Evolutionary conservation across 1,284 basidiomycete genomes (phyloP), one percentile per base, ranked within the genome.

Genomic region (Irpex sp.): DNA sequence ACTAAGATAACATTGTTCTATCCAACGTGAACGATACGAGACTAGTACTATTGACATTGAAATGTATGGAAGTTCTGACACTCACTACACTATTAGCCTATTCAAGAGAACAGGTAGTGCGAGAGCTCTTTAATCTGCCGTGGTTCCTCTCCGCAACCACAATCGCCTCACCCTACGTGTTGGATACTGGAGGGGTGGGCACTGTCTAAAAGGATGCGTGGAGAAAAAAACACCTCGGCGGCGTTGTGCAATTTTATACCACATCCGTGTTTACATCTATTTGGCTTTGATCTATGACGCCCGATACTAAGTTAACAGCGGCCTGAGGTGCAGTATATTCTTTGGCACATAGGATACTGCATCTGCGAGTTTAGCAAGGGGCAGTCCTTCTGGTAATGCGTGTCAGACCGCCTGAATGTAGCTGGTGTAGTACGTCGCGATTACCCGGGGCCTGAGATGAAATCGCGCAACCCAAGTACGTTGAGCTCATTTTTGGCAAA

Each of bases 61-160:
- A 36, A 63, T 63, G 58, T 63, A 36, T 58, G 62, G 62, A 63
- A 59, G 62, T 63, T 63, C 62, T 63, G 62, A 63, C 62, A 63
- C 62, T 59, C 62, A 56, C 62, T 51, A 38, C 62, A 63, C 62
- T 57, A 63, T 44, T 31, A 55, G 51, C 57, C 57, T 26, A 38
- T 51, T 37, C 62, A 34, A 44, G 56, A 56, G 62, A 56, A 36
- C 36, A 51, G 52, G 56, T 49, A 59, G 62, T 63, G 62, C 57
- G 62, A 59, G 62, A 63, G 62, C 21, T 63, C 62, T 63, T 26
- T 59, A 56, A 59, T 54, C 62, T 57, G 57, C 57, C 62, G 51
- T 58, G 49, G 62, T 63, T 56, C 57, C 58, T 63, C 62, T 63
- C 21, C 58, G 62, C 62, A 63, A 34, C 62, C 62, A 63, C 58